These are phyloP conservation scores for Bifiguratus adelaidae DNA, from an alignment of 192 early-diverging fungal genomes.

Conservation along the genomic window DNA sequence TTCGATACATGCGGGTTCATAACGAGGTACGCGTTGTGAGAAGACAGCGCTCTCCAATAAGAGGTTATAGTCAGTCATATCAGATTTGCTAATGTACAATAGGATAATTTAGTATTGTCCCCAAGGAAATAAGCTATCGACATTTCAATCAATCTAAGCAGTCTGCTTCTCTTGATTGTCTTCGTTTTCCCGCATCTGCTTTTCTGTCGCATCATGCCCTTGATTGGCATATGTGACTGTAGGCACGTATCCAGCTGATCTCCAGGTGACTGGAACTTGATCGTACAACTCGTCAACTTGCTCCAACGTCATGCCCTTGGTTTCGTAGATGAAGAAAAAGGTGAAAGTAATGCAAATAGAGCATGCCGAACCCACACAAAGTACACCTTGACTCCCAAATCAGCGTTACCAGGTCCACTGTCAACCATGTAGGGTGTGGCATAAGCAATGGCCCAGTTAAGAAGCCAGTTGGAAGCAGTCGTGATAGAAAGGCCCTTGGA, in stretches of 20 bases:
- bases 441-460: conserved; percentile 52
- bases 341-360: conserved; percentile 26
- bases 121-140: too few species aligned
- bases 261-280: background rate
- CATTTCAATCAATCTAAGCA: too few species aligned
- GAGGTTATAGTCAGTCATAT: too few species aligned
- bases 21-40: too few species aligned
- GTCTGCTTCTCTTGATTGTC: too few species aligned
- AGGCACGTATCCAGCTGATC: background rate
- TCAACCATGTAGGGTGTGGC: conserved; percentile 28
- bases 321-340: conserved; percentile 50
- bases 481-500: conserved; percentile 58
- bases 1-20: too few species aligned
- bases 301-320: conserved; percentile 55
- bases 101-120: too few species aligned
- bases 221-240: background rate
- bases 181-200: too few species aligned
- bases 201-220: background rate
- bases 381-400: conserved; percentile 2
- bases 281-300: conserved; percentile 59
- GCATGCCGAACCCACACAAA: conserved; percentile 19
- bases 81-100: too few species aligned
- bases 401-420: conserved; percentile 4
- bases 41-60: too few species aligned
- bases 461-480: conserved; percentile 68